phyloP scores from a whole-genome alignment of 2,329 filamentous ascomycete species.

The Dothistroma septosporum region DNA sequence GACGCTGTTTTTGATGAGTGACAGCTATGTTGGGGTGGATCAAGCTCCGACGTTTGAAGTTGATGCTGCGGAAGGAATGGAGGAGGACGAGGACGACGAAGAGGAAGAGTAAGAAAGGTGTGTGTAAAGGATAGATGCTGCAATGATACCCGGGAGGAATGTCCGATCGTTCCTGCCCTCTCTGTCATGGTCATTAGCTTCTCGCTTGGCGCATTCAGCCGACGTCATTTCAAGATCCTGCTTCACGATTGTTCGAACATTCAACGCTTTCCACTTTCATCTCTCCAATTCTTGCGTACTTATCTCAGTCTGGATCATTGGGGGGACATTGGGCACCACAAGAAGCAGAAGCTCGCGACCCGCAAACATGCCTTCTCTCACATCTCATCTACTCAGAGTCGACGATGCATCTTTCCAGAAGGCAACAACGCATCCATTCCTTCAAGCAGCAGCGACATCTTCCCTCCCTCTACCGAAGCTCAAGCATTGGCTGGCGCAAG shows the following conservation, averaged over 20 bases:
- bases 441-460: slow-evolving; percentile 60
- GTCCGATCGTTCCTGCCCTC: background rate
- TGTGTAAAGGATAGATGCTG: background rate
- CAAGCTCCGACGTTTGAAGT: slow-evolving; percentile 89
- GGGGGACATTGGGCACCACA: background rate
- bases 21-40: slow-evolving; percentile 94
- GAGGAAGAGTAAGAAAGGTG: slow-evolving; percentile 47
- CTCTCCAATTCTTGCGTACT: background rate
- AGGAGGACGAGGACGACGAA: slow-evolving; percentile 85
- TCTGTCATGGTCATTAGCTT: background rate
- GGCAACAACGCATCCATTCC: slow-evolving; percentile 65
- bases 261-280: background rate
- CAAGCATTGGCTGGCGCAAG: slow-evolving; percentile 66
- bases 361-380: slow-evolving; percentile 48
- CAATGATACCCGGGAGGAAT: slow-evolving; percentile 5
- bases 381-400: slow-evolving; percentile 53
- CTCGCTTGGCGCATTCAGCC: background rate
- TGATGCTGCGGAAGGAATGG: slow-evolving; percentile 85
- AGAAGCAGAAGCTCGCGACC: background rate
- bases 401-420: slow-evolving; percentile 46
- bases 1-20: slow-evolving; percentile 92
- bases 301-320: background rate
- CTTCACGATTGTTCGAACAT: background rate
- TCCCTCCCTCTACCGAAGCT: slow-evolving; percentile 55
- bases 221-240: slow-evolving; percentile 1